Evolutionary conservation across 2,329 filamentous ascomycete genomes (phyloP).

Genomic region (Sporothrix brunneoviolacea): DNA sequence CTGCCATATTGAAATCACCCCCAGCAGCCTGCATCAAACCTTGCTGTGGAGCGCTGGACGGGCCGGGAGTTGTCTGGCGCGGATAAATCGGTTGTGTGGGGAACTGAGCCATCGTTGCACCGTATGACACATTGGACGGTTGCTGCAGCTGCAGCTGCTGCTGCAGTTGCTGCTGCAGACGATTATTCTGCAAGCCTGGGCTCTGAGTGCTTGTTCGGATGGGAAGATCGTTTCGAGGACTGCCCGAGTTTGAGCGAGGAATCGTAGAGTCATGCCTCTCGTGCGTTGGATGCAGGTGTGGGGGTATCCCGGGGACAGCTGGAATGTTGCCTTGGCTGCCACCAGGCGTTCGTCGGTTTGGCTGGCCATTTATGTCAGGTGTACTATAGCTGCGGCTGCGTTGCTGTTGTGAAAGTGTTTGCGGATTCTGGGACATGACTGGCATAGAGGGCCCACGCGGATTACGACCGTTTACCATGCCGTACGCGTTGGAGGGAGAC

Average conservation of each 20-base stretch:
- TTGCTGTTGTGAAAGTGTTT: constrained; percentile 56
- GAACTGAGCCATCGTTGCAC: constrained; percentile 49
- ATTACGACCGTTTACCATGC: constrained; percentile 52
- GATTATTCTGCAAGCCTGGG: constrained; percentile 59
- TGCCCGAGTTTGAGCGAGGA: constrained; percentile 74
- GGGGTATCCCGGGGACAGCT: constrained; percentile 68
- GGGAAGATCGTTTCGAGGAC: constrained; percentile 62
- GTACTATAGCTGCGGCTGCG: constrained; percentile 89
- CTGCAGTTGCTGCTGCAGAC: constrained; percentile 38
- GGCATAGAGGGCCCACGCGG: constrained; percentile 74
- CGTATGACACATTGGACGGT: constrained; percentile 42
- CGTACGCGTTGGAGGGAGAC: constrained; percentile 56
- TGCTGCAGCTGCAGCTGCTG: no score
- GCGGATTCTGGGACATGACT: constrained; percentile 51
- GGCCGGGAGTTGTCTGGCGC: constrained; percentile 40
- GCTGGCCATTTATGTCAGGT: constrained; percentile 77
- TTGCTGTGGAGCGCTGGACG: constrained; percentile 19
- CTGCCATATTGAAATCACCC: no score
- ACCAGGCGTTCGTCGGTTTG: constrained; percentile 50
- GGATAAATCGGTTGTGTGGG: constrained; percentile 48
- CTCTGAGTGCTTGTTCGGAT: constrained; percentile 65
- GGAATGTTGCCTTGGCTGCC: constrained; percentile 52
- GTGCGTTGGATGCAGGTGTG: constrained; percentile 56
- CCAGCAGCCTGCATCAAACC: constrained; percentile 28
- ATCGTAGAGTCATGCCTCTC: constrained; percentile 50